Conservation (phyloP, 305 asterid genomes). For the Rubia tinctorum region DNA sequence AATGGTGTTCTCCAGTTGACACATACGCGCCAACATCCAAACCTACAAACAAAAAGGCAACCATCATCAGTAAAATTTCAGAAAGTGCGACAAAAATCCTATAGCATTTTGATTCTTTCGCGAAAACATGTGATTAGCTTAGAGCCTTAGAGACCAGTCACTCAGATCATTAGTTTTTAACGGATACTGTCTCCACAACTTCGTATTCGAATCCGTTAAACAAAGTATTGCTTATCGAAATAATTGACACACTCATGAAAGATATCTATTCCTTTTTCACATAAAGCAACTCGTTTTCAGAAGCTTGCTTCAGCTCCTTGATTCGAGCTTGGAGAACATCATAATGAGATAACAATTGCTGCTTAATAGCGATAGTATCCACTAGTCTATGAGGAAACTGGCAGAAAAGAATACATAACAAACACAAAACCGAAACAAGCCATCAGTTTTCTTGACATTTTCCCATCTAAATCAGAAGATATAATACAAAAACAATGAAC, state of each 20-base stretch:
- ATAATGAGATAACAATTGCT: conserved; percentile 84
- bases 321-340: conserved; percentile 91
- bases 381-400: conserved; percentile 87
- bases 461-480: not conserved
- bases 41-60: conserved; percentile 38
- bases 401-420: conserved; percentile 22
- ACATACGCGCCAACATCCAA: conserved; percentile 98
- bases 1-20: conserved; percentile 91
- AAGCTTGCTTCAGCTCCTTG: conserved; percentile 74
- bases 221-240: not conserved
- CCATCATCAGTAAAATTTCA: not conserved
- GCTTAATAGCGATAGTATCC: conserved; percentile 67
- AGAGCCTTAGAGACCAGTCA: not conserved
- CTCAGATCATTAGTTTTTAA: not conserved
- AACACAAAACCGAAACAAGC: not conserved
- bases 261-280: not conserved
- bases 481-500: not conserved
- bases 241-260: not conserved
- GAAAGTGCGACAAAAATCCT: not conserved
- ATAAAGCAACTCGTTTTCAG: conserved; percentile 79
- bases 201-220: not conserved
- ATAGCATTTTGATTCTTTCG: not conserved
- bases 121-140: not conserved
- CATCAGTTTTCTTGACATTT: not conserved
- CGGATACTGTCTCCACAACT: not conserved